A percentile compares a stretch with the other conserved stretches of the same genome.
Evolutionary conservation across 2,329 filamentous ascomycete species (phyloP).

Genomic region (Elsinoe batatas): DNA sequence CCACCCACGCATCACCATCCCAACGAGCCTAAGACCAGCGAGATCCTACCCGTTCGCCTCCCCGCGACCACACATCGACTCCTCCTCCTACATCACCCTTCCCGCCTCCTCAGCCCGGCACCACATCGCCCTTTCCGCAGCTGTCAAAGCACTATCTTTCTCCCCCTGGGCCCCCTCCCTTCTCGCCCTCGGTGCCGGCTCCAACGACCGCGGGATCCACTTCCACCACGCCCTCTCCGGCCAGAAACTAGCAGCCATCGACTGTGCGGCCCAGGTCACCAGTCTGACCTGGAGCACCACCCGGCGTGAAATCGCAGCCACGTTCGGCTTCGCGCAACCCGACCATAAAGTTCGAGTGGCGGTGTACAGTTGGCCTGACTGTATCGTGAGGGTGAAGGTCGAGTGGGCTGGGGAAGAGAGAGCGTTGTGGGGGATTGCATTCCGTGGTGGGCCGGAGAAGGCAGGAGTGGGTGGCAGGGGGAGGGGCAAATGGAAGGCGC

Average conservation of each 20-base stretch:
- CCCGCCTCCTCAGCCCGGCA: conserved; percentile 47
- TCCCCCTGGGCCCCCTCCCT: conserved; percentile 87
- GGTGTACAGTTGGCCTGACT: conserved; percentile 90
- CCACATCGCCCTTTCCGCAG: conserved; percentile 69
- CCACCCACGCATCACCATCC: conserved; percentile 14
- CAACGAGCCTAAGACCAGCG: background rate
- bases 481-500: conserved; percentile 19
- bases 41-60: background rate
- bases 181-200: conserved; percentile 83
- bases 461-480: conserved; percentile 18
- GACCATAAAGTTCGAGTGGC: conserved; percentile 84
- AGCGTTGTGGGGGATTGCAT: conserved; percentile 79
- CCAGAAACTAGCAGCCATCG: conserved; percentile 76
- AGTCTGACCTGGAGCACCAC: conserved; percentile 83
- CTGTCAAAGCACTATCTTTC: conserved; percentile 94
- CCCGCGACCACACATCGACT: conserved; percentile 21
- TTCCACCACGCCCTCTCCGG: conserved; percentile 87
- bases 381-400: conserved; percentile 72
- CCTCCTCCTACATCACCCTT: conserved; percentile 22
- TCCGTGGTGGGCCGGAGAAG: conserved; percentile 53
- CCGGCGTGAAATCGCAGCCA: conserved; percentile 78
- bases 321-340: conserved; percentile 86
- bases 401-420: conserved; percentile 72
- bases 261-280: conserved; percentile 87
- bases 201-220: conserved; percentile 89